Conservation (phyloP, 371 early-diverging fungal genomes). For the Mucor velutinosus region DNA sequence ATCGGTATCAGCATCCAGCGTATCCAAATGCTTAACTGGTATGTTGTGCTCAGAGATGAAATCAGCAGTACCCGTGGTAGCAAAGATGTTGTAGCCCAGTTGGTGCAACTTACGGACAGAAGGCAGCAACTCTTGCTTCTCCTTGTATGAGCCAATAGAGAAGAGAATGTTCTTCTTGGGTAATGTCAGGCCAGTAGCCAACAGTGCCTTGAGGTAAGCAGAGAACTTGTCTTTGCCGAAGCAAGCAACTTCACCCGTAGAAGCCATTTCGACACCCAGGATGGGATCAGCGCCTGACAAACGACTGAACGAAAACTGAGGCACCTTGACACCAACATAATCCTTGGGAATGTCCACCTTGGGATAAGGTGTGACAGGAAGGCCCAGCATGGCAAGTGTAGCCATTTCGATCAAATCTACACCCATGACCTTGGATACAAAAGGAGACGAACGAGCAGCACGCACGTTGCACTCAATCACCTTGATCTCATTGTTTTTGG, state of each 20-base stretch:
- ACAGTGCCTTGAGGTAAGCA: constrained; percentile 91
- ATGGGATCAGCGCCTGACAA: constrained; percentile 95
- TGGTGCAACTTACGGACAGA: constrained; percentile 79
- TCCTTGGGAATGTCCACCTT: constrained; percentile 56
- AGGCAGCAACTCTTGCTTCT: constrained; percentile 90
- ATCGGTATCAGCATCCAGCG: constrained; percentile 57
- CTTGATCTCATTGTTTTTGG: constrained; percentile 93
- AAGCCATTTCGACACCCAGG: constrained; percentile 97
- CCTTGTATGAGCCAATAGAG: constrained; percentile 95
- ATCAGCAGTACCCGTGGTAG: constrained; percentile 94
- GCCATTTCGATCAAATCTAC: constrained; percentile 93
- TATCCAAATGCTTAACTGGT: constrained; percentile 87
- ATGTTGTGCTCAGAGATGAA: constrained; percentile 91
- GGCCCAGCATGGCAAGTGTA: constrained; percentile 85
- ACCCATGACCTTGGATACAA: constrained; percentile 91
- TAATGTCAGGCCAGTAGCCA: constrained; percentile 87
- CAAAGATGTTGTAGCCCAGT: constrained; percentile 88
- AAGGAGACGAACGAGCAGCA: constrained; percentile 95
- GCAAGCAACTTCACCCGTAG: constrained; percentile 98
- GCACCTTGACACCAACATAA: constrained; percentile 93
- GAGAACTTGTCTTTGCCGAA: constrained; percentile 94
- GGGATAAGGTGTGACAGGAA: constrained; percentile 76
- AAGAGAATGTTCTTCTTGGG: constrained; percentile 92
- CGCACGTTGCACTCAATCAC: constrained; percentile 97
- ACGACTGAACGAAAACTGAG: constrained; percentile 95